Conservation (phyloP, 768 basidiomycete species). For the Sistotremastrum niveocremeum region DNA sequence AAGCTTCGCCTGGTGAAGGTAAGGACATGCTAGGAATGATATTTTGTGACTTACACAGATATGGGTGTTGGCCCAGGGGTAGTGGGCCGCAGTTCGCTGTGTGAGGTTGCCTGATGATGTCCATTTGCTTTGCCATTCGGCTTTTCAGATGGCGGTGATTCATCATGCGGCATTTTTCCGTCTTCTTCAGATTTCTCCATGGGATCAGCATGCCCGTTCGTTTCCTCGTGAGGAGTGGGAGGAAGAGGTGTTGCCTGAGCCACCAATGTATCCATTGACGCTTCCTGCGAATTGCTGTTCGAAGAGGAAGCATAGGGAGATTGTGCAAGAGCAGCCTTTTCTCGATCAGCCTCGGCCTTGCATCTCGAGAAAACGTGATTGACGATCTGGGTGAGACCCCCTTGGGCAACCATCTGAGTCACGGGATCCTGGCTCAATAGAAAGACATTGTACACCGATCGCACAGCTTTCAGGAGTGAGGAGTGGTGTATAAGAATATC, state of each 20-base stretch:
- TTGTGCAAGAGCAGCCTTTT: too few species aligned
- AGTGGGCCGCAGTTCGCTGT: not conserved
- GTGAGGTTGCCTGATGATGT: not conserved
- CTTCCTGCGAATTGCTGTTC: too few species aligned
- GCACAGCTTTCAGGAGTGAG: constrained; percentile 85
- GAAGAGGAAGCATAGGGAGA: too few species aligned
- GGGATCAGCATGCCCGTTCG: constrained; percentile 1
- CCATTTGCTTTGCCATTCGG: too few species aligned
- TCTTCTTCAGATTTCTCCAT: not conserved
- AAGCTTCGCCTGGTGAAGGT: constrained; percentile 20
- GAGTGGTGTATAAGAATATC: constrained; percentile 90
- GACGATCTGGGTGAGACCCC: constrained; percentile 95
- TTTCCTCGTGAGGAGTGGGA: not conserved
- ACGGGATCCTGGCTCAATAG: constrained; percentile 79
- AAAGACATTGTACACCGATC: constrained; percentile 98
- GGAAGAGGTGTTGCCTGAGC: too few species aligned
- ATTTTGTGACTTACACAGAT: too few species aligned
- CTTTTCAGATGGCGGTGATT: too few species aligned
- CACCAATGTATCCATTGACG: too few species aligned
- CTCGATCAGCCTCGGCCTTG: constrained; percentile 19
- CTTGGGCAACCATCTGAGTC: constrained; percentile 97
- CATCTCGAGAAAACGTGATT: constrained; percentile 90
- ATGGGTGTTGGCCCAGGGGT: too few species aligned
- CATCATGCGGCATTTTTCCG: too few species aligned
- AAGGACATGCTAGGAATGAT: not conserved